phyloP scores from a whole-genome alignment of 2,329 filamentous ascomycete genomes.

The Cercospora zeae-maydis region DNA sequence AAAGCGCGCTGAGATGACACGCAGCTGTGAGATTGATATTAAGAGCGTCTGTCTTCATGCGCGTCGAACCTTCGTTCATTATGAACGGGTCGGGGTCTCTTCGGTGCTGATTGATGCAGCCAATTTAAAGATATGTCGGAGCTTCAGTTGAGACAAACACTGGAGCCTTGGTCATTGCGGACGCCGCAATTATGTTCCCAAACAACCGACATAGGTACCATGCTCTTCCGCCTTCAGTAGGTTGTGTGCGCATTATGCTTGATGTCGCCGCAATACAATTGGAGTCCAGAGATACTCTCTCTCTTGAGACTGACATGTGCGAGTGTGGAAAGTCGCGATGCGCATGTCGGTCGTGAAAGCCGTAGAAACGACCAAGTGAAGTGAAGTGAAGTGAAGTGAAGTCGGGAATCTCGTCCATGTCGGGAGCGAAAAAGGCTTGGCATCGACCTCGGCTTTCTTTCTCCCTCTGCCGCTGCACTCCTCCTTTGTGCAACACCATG shows the following conservation, averaged over 20 bases:
- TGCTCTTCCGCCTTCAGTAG: neutral
- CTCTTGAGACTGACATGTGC: neutral
- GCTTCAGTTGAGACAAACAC: neutral
- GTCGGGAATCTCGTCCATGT: neutral
- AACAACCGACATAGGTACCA: no score
- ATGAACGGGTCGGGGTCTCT: neutral
- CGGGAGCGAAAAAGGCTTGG: neutral
- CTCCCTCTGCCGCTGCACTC: neutral
- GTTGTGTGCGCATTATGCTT: neutral
- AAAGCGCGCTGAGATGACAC: neutral
- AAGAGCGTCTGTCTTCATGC: neutral
- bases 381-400: neutral
- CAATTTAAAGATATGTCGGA: neutral
- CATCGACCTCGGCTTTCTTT: neutral
- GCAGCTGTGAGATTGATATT: neutral
- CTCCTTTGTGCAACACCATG: neutral
- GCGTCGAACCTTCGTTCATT: neutral
- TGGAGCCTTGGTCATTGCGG: no score
- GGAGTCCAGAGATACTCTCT: neutral
- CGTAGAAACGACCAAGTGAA: neutral
- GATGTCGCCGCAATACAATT: neutral
- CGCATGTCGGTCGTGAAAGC: neutral
- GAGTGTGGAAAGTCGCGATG: neutral
- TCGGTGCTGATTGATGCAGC: neutral
- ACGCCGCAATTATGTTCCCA: neutral